These are phyloP conservation scores for Pigoraptor vietnamica DNA, from an alignment of 78 protist genomes.

Conservation along the genomic window DNA sequence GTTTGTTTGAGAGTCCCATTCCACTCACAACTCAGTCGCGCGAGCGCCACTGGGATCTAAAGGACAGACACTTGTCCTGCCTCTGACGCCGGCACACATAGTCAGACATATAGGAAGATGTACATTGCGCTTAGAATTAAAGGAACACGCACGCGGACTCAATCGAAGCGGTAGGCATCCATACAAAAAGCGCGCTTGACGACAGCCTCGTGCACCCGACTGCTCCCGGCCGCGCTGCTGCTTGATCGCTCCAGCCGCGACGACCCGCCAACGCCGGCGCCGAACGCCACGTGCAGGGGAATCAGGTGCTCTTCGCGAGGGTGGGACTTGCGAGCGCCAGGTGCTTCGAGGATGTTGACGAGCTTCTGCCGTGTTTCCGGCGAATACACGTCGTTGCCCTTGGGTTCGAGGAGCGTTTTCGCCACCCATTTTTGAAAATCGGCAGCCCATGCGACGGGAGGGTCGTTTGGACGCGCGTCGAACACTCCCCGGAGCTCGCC, in stretches of 20 bases:
- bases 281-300: constrained; percentile 6
- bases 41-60: too few relatives aligned
- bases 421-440: background rate
- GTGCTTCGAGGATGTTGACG: background rate
- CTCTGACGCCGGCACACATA: too few relatives aligned
- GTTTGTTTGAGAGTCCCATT: too few relatives aligned
- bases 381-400: background rate
- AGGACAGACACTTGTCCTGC: too few relatives aligned
- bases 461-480: background rate
- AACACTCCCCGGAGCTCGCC: background rate
- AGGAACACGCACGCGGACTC: background rate
- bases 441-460: background rate
- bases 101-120: too few relatives aligned
- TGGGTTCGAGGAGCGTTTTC: too few relatives aligned
- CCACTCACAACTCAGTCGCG: too few relatives aligned
- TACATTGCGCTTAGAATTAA: background rate
- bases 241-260: background rate
- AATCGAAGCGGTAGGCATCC: background rate
- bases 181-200: background rate
- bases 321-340: background rate
- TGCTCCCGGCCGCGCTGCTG: background rate
- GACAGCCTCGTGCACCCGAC: background rate
- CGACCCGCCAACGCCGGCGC: constrained; percentile 6
- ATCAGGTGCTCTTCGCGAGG: constrained; percentile 13
- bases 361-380: background rate